Conservation (phyloP, 2,329 filamentous ascomycete genomes). For the Domatiomyces catenatus region DNA sequence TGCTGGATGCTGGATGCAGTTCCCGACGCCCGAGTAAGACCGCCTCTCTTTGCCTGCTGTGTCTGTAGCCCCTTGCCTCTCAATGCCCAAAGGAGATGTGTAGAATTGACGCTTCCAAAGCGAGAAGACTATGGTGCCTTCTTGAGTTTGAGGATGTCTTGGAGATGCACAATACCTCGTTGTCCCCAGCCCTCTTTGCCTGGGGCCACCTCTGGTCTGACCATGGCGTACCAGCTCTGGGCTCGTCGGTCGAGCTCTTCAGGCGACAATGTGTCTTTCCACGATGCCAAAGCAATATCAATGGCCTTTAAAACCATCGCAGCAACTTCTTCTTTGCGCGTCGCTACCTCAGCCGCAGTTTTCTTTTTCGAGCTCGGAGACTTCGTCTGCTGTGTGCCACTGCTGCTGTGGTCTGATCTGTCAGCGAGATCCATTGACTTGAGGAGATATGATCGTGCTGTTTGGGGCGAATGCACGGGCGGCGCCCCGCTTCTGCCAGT, state of each 20-base stretch:
- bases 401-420: slow-evolving; percentile 6
- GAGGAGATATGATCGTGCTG: slow-evolving; percentile 44
- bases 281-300: slow-evolving; percentile 57
- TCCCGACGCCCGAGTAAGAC: neutral
- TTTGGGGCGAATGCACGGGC: slow-evolving; percentile 60
- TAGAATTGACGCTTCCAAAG: neutral
- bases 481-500: slow-evolving; percentile 33
- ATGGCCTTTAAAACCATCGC: slow-evolving; percentile 55
- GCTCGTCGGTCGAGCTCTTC: slow-evolving; percentile 60
- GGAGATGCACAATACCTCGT: slow-evolving; percentile 54
- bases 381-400: slow-evolving; percentile 6
- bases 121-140: slow-evolving; percentile 16
- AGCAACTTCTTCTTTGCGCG: slow-evolving; percentile 55
- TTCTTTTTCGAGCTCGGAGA: slow-evolving; percentile 18
- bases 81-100: no score
- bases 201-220: slow-evolving; percentile 59
- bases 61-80: no score
- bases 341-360: slow-evolving; percentile 41
- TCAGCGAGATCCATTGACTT: slow-evolving; percentile 28
- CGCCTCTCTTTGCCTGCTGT: no score
- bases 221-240: slow-evolving; percentile 67
- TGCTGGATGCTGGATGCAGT: neutral
- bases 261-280: slow-evolving; percentile 46
- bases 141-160: slow-evolving; percentile 48
- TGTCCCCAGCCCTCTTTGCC: slow-evolving; percentile 71